A percentile compares a stretch with the other conserved stretches of the same genome.
Conservation (phyloP, 1,284 basidiomycete species). For the Wolfiporia cocos region DNA sequence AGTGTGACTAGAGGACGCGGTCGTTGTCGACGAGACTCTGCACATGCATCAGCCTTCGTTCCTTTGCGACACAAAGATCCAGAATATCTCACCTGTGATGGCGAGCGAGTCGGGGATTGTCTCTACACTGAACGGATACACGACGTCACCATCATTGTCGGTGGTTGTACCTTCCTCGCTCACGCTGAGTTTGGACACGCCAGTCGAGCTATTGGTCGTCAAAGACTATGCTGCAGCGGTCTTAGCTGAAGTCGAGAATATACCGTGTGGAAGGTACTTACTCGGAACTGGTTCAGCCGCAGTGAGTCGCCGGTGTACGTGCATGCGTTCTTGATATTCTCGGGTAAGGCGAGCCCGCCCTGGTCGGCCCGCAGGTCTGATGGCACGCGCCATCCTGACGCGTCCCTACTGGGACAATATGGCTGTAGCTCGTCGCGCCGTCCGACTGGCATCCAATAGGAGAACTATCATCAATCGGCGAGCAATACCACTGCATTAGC, state of each 20-base stretch:
- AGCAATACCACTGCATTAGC: too few species aligned
- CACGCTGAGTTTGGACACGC: neutral
- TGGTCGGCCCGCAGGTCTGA: neutral
- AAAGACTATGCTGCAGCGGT: too few species aligned
- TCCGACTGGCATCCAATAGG: conserved; percentile 1
- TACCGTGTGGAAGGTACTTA: too few species aligned
- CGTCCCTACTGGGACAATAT: neutral
- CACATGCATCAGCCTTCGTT: too few species aligned
- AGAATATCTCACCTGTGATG: neutral
- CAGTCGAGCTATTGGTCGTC: neutral
- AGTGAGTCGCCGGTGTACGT: neutral
- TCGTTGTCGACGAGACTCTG: too few species aligned
- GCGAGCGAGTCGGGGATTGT: neutral
- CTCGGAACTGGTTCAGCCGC: neutral
- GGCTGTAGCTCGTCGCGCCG: neutral
- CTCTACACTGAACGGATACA: neutral
- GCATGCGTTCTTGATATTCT: conserved; percentile 1
- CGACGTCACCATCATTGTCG: neutral
- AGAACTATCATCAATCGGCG: too few species aligned
- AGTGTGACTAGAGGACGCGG: too few species aligned
- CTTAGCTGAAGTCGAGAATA: too few species aligned
- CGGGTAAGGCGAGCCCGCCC: neutral
- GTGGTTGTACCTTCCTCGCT: neutral
- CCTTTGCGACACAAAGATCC: too few species aligned
- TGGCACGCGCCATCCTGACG: neutral